These are phyloP conservation scores for Abrus precatorius DNA, from an alignment of 306 rosid species.

Conservation along the genomic window DNA sequence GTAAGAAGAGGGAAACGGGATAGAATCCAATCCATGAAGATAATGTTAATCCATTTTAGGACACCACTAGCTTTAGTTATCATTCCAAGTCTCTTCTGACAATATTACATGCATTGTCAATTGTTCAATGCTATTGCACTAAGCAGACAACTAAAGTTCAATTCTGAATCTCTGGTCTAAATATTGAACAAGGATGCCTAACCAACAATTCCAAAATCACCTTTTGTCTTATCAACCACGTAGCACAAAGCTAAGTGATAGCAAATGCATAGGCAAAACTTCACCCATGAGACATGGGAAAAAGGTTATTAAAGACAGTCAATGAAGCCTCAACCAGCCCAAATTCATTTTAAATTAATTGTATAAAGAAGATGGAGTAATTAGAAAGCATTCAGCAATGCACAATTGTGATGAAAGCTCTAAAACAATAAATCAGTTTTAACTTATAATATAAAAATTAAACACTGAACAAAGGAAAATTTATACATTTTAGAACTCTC, in stretches of 20 bases:
- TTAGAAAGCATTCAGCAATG: background rate
- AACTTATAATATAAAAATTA: background rate
- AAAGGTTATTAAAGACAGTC: background rate
- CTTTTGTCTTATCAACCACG: constrained; percentile 9
- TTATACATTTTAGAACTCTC: background rate
- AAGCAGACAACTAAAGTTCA: background rate
- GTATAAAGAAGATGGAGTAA: background rate
- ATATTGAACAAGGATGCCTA: constrained; percentile 17
- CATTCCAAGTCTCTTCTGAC: constrained; percentile 26
- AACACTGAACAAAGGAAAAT: constrained; percentile 15
- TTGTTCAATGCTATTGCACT: constrained; percentile 12
- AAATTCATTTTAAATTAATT: constrained; percentile 6
- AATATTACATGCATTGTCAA: constrained; percentile 5
- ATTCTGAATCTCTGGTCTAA: constrained; percentile 1
- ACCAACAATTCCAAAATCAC: constrained; percentile 2
- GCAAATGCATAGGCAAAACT: constrained; percentile 13
- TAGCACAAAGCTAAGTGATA: background rate
- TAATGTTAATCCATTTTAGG: background rate
- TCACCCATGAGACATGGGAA: constrained; percentile 1
- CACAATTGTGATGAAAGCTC: constrained; percentile 17
- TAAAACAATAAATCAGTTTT: background rate
- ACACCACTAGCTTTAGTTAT: constrained; percentile 24
- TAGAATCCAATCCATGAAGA: constrained; percentile 6
- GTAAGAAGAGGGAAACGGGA: constrained; percentile 13
- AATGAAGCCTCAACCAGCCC: background rate